Evolutionary conservation across 2,329 filamentous ascomycete species (phyloP), one percentile per base, ranked within the genome.

Genomic region (Neobulgaria alba): DNA sequence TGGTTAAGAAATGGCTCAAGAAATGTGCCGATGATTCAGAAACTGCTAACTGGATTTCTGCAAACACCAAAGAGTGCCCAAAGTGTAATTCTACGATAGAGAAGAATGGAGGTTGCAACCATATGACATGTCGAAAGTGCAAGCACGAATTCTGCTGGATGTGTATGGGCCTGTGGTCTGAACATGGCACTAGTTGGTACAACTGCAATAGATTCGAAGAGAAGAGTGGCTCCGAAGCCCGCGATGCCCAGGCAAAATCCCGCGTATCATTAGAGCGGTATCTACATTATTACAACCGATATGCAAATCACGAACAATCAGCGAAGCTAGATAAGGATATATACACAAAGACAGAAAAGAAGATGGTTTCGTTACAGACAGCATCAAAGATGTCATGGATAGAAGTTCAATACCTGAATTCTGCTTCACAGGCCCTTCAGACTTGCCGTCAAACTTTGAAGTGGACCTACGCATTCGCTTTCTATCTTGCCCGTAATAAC

Each of bases 121-220:
- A 95, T 63, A 95, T 95, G 89, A 95, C 89, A 0, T 95, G 89
- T 61, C 73, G 89, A 42, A 95, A 95, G 63, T 95, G 89, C 68
- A 87, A 88, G 57, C 82, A 95, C 58, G 89, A 95, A 58, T 95
- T 98, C 58, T 98, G 92, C 67, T 98, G 92, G 92, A 96, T 98
- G 85, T 98, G 92, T 59, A 98, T 98, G 92, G 92, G 92, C 0
- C 70, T 95, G 1, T 98, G 92, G 92, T 93, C 88, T 1, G 92
- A 98, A 64, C 92, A 98, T 61, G 92, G 92, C 48, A 98, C 90
- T 3, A 95, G 87, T 65, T 98, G 92, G 92, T 98, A 98, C 70
- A 98, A 95, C 63, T 98, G 92, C 73, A 98, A 95, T 60, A 75
- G 92, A 7, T 98, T 83, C 56, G 92, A 98, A 59, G 92, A 96